A percentile compares a stretch with the other conserved stretches of the same genome.
phyloP scores from a whole-genome alignment of 306 rosid species.

The Cucumis cinereus region DNA sequence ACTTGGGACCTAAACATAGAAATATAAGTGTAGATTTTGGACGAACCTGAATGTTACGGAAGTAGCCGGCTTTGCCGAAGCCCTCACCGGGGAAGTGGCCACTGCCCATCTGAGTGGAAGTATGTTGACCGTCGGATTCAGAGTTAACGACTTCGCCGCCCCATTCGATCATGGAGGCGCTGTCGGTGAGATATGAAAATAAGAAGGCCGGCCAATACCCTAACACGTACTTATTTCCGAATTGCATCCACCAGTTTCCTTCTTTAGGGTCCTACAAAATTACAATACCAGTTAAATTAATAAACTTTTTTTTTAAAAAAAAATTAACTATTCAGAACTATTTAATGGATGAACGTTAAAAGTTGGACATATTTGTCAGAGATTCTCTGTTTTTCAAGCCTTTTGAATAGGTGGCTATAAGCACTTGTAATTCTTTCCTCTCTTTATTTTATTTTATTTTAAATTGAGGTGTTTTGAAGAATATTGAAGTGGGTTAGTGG shows the following conservation, averaged over 20 bases:
- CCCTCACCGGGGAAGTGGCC: conserved; percentile 91
- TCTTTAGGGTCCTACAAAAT: conserved; percentile 71
- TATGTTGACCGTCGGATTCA: conserved; percentile 63
- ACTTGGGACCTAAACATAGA: no score
- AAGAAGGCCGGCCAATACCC: conserved; percentile 96
- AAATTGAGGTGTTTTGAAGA: neutral
- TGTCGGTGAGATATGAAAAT: conserved; percentile 78
- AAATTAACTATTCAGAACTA: neutral
- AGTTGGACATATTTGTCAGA: neutral
- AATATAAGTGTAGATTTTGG: no score
- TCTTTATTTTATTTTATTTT: neutral
- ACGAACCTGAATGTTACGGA: conserved; percentile 64
- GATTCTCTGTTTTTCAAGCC: neutral
- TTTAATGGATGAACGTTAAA: neutral
- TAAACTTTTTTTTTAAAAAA: neutral
- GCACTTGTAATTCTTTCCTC: neutral
- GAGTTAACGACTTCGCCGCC: conserved; percentile 98
- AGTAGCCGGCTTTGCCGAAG: conserved; percentile 74
- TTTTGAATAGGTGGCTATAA: neutral
- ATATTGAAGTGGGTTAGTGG: neutral
- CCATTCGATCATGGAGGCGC: conserved; percentile 95
- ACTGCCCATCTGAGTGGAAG: conserved; percentile 91
- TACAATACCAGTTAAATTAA: neutral
- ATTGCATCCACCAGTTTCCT: conserved; percentile 99
- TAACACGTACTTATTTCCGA: conserved; percentile 60